phyloP scores from a whole-genome alignment of 495 filamentous ascomycete genomes.

The Aspergillus taichungensis region DNA sequence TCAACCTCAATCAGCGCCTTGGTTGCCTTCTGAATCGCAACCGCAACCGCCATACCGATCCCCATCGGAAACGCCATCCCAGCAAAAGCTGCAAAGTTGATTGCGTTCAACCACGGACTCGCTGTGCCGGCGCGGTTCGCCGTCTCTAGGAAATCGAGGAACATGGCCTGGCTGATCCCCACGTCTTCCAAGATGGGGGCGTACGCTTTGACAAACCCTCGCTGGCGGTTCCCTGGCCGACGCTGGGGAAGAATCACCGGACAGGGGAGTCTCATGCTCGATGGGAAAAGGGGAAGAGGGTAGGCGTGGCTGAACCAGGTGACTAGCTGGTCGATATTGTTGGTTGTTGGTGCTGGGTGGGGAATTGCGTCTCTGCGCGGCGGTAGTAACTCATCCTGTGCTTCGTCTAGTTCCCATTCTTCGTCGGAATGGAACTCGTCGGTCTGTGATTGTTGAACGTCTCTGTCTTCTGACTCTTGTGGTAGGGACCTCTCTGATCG shows the following conservation, averaged over 20 bases:
- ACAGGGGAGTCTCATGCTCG: conserved; percentile 23
- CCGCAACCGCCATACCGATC: conserved; percentile 36
- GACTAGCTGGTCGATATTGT: conserved; percentile 5
- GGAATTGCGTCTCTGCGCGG: background rate
- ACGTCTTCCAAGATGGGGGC: conserved; percentile 41
- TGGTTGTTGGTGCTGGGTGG: too few relatives aligned
- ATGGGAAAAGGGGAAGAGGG: conserved; percentile 1
- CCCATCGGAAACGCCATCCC: conserved; percentile 31
- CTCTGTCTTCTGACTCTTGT: conserved; percentile 3
- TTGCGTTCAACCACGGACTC: conserved; percentile 27
- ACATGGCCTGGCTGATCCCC: conserved; percentile 43
- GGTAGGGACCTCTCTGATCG: conserved; percentile 11
- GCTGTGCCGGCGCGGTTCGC: conserved; percentile 35
- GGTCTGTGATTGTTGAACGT: conserved; percentile 4
- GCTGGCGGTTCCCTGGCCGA: conserved; percentile 20
- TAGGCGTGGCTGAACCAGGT: conserved; percentile 14
- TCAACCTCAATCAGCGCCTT: conserved; percentile 37
- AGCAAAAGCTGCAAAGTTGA: conserved; percentile 35
- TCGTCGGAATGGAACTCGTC: conserved; percentile 25
- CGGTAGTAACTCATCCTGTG: conserved; percentile 23
- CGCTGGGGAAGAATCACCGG: conserved; percentile 29
- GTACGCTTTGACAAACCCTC: conserved; percentile 35
- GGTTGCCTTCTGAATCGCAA: conserved; percentile 33
- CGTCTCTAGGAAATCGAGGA: conserved; percentile 44
- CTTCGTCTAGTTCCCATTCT: conserved; percentile 46